Base-by-base conservation (phyloP, 441 rosid genomes). In the Gossypium trilobum region DNA sequence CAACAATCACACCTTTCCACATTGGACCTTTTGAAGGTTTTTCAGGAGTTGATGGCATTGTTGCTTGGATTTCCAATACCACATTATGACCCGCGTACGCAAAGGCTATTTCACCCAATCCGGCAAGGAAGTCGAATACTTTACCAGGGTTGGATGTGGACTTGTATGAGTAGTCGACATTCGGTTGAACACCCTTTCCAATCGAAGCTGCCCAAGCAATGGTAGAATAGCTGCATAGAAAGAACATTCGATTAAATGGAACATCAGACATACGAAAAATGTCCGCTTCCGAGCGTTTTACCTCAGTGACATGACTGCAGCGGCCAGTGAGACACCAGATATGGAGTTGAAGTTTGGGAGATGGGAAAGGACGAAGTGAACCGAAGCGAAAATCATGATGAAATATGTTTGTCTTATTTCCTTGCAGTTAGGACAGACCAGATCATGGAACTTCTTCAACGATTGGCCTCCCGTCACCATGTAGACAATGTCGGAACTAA, bases 391-490 rank as follows among this genome's bases (percentile, higher is more conserved):
- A 5, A 92, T 90, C 77, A 87, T 78, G 52, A 89, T 90, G 85
- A 86, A 90, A 82, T 79, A 92, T 0, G 92, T 68, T 10, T 81
- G 79, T 70, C 52, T 88, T 62, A 92, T 83, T 0, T 78, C 68
- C 57, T 83, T 75, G 81, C 96, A 90, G 42, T 71, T 70, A 0
- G 78, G 77, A 78, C 96, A 92, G 33, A 90, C 66, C 39, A 76
- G 51, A 7, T 83, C 85, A 54, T 89, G 96, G 36, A 89, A 70
- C 60, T 92, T 90, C 85, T 87, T 86, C 64, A 92, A 2, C n/a
- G 96, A 90, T 74, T 90, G 85, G n/a, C 97, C 95, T 57, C 96
- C 93, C 0, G 89, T 90, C 14, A 89, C 93, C 96, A 92, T 89
- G 74, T 90, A 90, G 14, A 92, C 89, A 27, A 90, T 90, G 78